phyloP scores from a whole-genome alignment of 1,284 basidiomycete species.

The Tylopilus orsonianus region DNA sequence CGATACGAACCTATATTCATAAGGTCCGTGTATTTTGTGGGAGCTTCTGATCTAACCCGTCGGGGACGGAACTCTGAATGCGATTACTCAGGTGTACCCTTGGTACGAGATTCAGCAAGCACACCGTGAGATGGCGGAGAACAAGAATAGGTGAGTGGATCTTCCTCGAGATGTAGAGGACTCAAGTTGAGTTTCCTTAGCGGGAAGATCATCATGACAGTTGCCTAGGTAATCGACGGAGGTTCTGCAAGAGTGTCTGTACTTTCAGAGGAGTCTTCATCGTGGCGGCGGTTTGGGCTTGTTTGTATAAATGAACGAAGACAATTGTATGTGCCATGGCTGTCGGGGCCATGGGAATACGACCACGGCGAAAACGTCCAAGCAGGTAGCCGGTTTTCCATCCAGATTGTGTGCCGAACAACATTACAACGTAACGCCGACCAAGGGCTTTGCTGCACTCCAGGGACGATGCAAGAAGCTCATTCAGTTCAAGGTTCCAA shows the following conservation, averaged over 20 bases:
- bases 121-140: constrained; percentile 84
- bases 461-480: constrained; percentile 2
- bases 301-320: constrained; percentile 8
- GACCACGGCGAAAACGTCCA: not conserved
- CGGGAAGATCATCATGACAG: constrained; percentile 59
- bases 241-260: constrained; percentile 9
- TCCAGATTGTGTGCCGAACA: not conserved
- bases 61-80: constrained; percentile 14
- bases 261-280: not conserved
- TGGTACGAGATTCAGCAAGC: constrained; percentile 86
- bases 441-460: not conserved
- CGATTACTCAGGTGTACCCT: constrained; percentile 59
- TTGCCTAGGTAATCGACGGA: constrained; percentile 30
- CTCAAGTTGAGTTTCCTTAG: constrained; percentile 30
- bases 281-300: constrained; percentile 9
- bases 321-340: not conserved
- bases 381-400: not conserved
- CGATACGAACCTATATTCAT: constrained; percentile 75
- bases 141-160: constrained; percentile 63
- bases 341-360: not conserved
- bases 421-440: not conserved
- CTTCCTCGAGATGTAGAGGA: constrained; percentile 1
- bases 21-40: constrained; percentile 45
- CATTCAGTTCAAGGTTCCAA: constrained; percentile 3
- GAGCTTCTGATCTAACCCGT: constrained; percentile 17